Percentiles rank a stretch among this genome's conserved stretches.
Conservation (phyloP, 352 stramenopile genomes). For the Pythium vanterpoolii region DNA sequence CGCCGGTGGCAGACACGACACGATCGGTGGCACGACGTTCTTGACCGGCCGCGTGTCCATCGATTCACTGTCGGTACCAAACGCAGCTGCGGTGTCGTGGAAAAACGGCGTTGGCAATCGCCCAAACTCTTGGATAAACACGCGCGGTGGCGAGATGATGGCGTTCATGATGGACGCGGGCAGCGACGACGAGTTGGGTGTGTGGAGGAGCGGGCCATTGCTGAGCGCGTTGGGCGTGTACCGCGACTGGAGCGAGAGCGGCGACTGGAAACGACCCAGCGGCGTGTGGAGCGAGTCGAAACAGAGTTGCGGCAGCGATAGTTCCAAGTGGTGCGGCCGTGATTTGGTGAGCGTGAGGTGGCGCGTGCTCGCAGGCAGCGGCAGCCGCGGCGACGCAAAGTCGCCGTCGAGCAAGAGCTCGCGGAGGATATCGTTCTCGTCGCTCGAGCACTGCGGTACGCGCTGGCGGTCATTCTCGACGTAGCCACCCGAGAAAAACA, state of each 20-base stretch:
- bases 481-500: constrained; percentile 77
- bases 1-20: constrained; percentile 50
- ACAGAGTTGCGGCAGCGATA: constrained; percentile 69
- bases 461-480: constrained; percentile 58
- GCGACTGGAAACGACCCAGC: constrained; percentile 51
- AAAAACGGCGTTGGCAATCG: constrained; percentile 63
- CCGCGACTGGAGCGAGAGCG: constrained; percentile 37
- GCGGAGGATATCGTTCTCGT: constrained; percentile 75
- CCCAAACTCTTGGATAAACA: constrained; percentile 78
- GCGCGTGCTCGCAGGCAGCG: constrained; percentile 46
- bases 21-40: constrained; percentile 34
- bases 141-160: constrained; percentile 67
- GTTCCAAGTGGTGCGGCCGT: constrained; percentile 48
- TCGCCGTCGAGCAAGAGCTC: constrained; percentile 71
- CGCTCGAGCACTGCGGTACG: constrained; percentile 32
- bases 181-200: constrained; percentile 29
- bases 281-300: constrained; percentile 54
- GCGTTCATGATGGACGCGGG: constrained; percentile 58
- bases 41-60: constrained; percentile 23
- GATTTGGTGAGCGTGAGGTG: constrained; percentile 39
- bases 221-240: background rate
- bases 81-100: constrained; percentile 44
- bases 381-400: constrained; percentile 58
- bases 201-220: constrained; percentile 29
- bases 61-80: no score